Evolutionary conservation across 108 stramenopile genomes (phyloP).

Genomic region (Nitzschia sp.): DNA sequence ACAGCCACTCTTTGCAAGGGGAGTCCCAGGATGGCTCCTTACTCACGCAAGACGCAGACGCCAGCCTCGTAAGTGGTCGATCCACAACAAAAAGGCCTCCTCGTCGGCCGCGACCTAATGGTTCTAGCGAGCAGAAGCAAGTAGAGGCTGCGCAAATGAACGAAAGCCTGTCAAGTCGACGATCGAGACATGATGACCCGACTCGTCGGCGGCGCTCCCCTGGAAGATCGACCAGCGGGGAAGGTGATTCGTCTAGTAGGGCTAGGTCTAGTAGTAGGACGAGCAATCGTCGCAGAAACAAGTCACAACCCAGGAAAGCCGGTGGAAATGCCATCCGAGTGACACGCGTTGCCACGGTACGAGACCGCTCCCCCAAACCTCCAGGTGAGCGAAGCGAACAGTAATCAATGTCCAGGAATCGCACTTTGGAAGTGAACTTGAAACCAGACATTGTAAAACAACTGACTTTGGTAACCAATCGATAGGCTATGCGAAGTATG

Average conservation of each 20-base stretch:
- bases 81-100: background rate
- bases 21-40: background rate
- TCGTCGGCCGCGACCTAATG: constrained; percentile 8
- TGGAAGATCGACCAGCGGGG: background rate
- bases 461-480: no score
- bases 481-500: no score
- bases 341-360: constrained; percentile 2
- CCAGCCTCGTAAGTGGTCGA: background rate
- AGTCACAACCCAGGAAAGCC: constrained; percentile 1
- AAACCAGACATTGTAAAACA: no score
- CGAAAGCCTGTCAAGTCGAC: constrained; percentile 7
- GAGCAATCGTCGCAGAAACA: constrained; percentile 7
- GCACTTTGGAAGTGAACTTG: no score
- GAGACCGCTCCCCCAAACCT: background rate
- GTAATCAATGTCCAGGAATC: no score
- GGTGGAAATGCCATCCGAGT: constrained; percentile 5
- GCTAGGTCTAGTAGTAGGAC: background rate
- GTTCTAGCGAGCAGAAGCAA: no score
- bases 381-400: no score
- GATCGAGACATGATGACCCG: constrained; percentile 1
- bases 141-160: background rate
- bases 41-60: background rate
- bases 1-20: background rate
- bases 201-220: background rate
- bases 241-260: background rate